Evolutionary conservation across 345 rosid genomes (phyloP).

Genomic region (Bruguiera parviflora): DNA sequence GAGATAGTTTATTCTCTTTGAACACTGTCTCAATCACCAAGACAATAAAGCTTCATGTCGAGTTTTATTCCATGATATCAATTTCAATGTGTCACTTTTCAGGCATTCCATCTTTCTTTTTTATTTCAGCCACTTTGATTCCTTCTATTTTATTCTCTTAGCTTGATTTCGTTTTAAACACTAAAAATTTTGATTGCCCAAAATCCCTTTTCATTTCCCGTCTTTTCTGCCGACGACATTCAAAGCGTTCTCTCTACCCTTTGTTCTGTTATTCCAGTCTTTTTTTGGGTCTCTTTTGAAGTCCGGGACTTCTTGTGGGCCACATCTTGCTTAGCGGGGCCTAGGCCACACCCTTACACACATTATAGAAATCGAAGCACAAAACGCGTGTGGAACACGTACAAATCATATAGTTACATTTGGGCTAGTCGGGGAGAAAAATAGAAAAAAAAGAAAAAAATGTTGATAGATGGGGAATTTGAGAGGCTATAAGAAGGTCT

Average conservation of each 20-base stretch:
- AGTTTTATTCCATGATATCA: no score
- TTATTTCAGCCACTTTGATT: neutral
- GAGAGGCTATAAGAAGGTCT: constrained; percentile 24
- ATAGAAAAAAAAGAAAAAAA: neutral
- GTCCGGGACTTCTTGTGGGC: neutral
- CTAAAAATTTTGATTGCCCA: neutral
- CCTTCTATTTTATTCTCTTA: neutral
- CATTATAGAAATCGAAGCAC: no score
- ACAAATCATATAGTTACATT: neutral
- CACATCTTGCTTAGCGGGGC: neutral
- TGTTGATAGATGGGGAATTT: neutral
- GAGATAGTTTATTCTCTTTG: no score
- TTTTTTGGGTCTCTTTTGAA: constrained; percentile 16
- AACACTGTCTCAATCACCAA: no score
- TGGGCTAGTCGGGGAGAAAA: neutral
- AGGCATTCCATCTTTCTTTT: neutral
- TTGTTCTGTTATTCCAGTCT: neutral
- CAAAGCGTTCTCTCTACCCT: constrained; percentile 2
- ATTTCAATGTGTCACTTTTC: no score
- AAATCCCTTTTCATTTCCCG: constrained; percentile 7
- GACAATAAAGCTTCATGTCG: neutral
- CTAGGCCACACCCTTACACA: neutral
- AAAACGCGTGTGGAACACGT: constrained; percentile 1
- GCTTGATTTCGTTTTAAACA: neutral
- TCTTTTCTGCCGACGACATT: constrained; percentile 9